These are phyloP conservation scores for Ophiorrhiza pumila DNA, from an alignment of 257 asterid species.

Conservation along the genomic window DNA sequence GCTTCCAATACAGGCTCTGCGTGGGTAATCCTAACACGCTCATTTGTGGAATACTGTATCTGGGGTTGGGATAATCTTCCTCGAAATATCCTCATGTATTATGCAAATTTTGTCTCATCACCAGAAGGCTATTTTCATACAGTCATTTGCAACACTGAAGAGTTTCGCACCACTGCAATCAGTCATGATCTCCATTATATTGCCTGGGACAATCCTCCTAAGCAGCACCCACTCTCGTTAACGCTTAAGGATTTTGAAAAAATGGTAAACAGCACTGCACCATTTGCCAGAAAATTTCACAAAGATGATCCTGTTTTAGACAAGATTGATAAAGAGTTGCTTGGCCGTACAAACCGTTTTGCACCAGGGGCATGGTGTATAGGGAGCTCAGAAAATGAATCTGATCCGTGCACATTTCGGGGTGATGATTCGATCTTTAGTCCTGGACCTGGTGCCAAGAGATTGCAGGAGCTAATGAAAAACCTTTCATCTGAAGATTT, in stretches of 20 bases:
- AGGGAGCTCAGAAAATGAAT: slow-evolving; percentile 61
- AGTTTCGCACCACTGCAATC: slow-evolving; percentile 67
- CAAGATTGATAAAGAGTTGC: slow-evolving; percentile 72
- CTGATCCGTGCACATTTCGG: slow-evolving; percentile 62
- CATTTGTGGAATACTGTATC: slow-evolving; percentile 86
- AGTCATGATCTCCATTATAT: slow-evolving; percentile 94
- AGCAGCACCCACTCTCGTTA: slow-evolving; percentile 80
- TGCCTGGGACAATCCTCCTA: slow-evolving; percentile 97
- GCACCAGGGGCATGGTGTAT: slow-evolving; percentile 88
- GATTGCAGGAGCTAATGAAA: slow-evolving; percentile 50
- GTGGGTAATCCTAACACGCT: slow-evolving; percentile 85
- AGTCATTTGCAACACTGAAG: slow-evolving; percentile 76
- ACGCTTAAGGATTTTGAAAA: slow-evolving; percentile 60
- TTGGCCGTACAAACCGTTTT: slow-evolving; percentile 65
- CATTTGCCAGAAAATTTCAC: slow-evolving; percentile 88
- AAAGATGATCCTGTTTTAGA: slow-evolving; percentile 75
- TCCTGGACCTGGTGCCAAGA: slow-evolving; percentile 80
- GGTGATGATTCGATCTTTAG: slow-evolving; percentile 71
- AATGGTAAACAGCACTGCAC: slow-evolving; percentile 93
- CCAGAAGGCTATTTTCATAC: slow-evolving; percentile 99
- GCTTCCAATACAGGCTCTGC: slow-evolving; percentile 71
- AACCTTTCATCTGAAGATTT: slow-evolving; percentile 59
- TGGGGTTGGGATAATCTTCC: slow-evolving; percentile 98
- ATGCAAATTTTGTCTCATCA: slow-evolving; percentile 80
- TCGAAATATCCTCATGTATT: slow-evolving; percentile 89